Base-by-base conservation (phyloP, 2,329 filamentous ascomycete genomes). In the Penicillium sp. region DNA sequence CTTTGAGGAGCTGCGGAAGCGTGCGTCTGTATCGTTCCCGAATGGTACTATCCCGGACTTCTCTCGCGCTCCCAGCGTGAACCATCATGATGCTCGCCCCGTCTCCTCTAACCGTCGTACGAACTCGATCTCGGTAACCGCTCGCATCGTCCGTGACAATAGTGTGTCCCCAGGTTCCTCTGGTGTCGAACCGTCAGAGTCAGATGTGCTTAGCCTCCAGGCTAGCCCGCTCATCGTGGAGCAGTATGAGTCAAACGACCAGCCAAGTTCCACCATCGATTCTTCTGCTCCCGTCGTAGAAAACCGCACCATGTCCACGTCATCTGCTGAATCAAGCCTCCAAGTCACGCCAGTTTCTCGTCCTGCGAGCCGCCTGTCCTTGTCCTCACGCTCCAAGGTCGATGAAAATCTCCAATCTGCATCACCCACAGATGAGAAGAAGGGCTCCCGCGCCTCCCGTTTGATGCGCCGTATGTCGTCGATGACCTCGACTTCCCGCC, bases 61-160 rank as follows among this genome's bases (percentile, higher is more conserved):
- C 33, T 72, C 71, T 25, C 74, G 72, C 49, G 62, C 72, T 6
- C 70, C 74, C 4, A 77, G 70, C 55, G 43, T 74, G n/a, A 70
- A 67, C 37, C 69, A 70, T 30, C 69, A 67, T 38, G 72, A 72
- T 8, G 72, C 71, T 13, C 70, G 71, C 43, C 65, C 72, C 25
- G 67, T 63, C 28, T 59, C 71, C 14, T 67, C 61, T 26, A 56
- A 62, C 30, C 71, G 71, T 19, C 66, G 67, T n/a, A 69, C 73
- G 13, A 91, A 93, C 70, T 93, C 92, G 0, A 87, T 96, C n/a
- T 93, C 93, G 49, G 93, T 97, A 11, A 95, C 90, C 19, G 91
- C 93, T 52, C 87, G 89, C 55, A 96, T 96, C 64, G 81, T 96
- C 40, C 87, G 92, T 52, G 89, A 68, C 83, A 81, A 58, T 72